Evolutionary conservation across 1,139 yeast species (phyloP), one percentile per base, ranked within the genome.

Genomic region (Scheffersomyces titani): DNA sequence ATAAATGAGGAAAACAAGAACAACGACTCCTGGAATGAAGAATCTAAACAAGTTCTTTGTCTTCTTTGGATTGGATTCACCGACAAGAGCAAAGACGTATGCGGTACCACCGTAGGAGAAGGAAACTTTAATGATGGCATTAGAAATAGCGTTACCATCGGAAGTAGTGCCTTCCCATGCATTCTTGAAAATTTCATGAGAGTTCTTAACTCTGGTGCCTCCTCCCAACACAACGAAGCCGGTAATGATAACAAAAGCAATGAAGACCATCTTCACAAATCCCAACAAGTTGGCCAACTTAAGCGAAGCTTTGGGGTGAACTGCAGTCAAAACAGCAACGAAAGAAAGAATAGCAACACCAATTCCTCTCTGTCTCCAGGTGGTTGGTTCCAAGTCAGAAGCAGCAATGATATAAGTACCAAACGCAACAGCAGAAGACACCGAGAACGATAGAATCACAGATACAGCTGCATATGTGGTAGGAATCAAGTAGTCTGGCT

Each of bases 361-460:
- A 51, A 79, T 64, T n/a, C 81, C 83, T 64, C 82, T 70, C 57
- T 71, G 72, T 51, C 70, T 69, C 83, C 83, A 79, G 4, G 75
- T 64, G 1, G 76, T 72, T 3, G 69, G 63, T 30, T 68, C 69
- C 52, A 65, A 65, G 6, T 67, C 74, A 5, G 80, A 77, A 45
- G 83, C 82, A 52, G 67, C 66, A 52, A 75, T 66, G 47, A 77
- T 68, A 57, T 78, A 78, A 20, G 68, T 65, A 36, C 80, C 80
- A 63, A 78, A 77, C 0, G 82, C 82, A 47, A 75, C 69, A 4
- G 82, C 81, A 11, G 80, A 75, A n/a, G 77, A 69, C 5, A 77
- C 77, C 20, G 74, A 62, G 58, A 74, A 79, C 2, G 81, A 77
- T 48, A 79, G 68, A 18, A 75, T 62, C 45, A 79, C 77, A 19